Conservation (phyloP, 306 rosid genomes). For the Vachellia pachyceras region DNA sequence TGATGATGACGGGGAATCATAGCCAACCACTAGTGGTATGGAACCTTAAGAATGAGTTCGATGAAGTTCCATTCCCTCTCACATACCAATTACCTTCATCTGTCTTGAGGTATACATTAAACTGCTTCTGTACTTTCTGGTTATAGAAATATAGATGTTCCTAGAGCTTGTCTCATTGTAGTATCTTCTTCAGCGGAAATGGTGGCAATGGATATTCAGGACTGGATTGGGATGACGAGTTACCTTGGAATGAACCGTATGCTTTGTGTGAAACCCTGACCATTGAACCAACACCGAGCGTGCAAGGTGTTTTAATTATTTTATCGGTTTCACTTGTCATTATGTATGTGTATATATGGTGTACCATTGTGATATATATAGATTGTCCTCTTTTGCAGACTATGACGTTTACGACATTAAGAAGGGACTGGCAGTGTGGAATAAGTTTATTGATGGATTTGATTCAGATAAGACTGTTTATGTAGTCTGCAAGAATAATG, state of each 20-base stretch:
- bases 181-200: slow-evolving; percentile 33
- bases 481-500: neutral
- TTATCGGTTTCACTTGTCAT: neutral
- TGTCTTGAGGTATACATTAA: slow-evolving; percentile 46
- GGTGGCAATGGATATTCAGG: slow-evolving; percentile 19
- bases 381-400: slow-evolving; percentile 45
- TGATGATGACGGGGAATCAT: slow-evolving; percentile 40
- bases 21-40: slow-evolving; percentile 29
- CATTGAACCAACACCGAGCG: slow-evolving; percentile 41
- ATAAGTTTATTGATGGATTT: slow-evolving; percentile 38
- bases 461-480: slow-evolving; percentile 26
- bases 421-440: slow-evolving; percentile 36
- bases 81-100: slow-evolving; percentile 36
- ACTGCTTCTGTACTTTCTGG: neutral
- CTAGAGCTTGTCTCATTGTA: neutral
- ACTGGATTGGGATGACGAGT: slow-evolving; percentile 46
- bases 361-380: neutral
- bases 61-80: slow-evolving; percentile 45
- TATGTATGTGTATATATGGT: neutral
- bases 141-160: neutral
- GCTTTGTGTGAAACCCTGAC: slow-evolving; percentile 38
- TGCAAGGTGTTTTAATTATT: slow-evolving; percentile 40
- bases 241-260: slow-evolving; percentile 46
- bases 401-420: slow-evolving; percentile 30
- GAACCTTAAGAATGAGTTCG: slow-evolving; percentile 27